A percentile compares a stretch with the other conserved stretches of the same genome.
Conservation (phyloP, 371 early-diverging fungal species). For the Syncephalastrum racemosum region DNA sequence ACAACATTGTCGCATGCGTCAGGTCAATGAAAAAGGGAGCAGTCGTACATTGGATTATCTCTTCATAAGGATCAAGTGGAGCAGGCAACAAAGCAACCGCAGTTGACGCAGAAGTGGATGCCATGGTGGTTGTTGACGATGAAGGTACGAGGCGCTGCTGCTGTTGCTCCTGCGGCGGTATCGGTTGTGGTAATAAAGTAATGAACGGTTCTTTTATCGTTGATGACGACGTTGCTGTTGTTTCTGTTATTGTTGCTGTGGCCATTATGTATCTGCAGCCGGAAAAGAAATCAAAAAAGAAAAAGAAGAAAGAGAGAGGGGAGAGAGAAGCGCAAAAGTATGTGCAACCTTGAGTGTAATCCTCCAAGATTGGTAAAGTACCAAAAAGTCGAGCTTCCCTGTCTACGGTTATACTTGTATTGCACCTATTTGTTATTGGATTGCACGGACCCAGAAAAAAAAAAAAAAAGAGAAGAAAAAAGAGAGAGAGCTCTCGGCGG, state of each 20-base stretch:
- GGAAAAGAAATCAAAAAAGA: conserved; percentile 2
- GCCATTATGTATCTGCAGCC: not conserved
- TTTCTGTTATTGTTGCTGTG: too few relatives aligned
- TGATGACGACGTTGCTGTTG: too few relatives aligned
- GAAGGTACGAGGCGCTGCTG: not conserved
- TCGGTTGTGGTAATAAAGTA: too few relatives aligned
- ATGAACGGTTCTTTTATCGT: too few relatives aligned
- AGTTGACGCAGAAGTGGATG: not conserved
- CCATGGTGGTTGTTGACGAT: conserved; percentile 5
- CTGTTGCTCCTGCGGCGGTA: too few relatives aligned
- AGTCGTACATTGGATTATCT: conserved; percentile 3
- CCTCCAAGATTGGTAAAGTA: too few relatives aligned
- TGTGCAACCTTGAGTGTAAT: too few relatives aligned
- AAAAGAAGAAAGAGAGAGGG: conserved; percentile 1
- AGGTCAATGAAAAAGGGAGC: not conserved
- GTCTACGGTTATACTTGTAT: too few relatives aligned
- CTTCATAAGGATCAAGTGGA: conserved; percentile 1
- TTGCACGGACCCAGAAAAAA: not conserved
- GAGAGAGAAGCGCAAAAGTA: conserved; percentile 5
- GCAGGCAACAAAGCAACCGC: not conserved
- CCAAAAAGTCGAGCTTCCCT: too few relatives aligned
- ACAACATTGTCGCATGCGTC: not conserved
- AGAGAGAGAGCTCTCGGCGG: too few relatives aligned
- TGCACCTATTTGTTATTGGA: too few relatives aligned
- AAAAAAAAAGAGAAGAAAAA: not conserved